Evolutionary conservation across 371 early-diverging fungal genomes (phyloP), one percentile per base, ranked within the genome.

Genomic region (Dichotomocladium elegans): DNA sequence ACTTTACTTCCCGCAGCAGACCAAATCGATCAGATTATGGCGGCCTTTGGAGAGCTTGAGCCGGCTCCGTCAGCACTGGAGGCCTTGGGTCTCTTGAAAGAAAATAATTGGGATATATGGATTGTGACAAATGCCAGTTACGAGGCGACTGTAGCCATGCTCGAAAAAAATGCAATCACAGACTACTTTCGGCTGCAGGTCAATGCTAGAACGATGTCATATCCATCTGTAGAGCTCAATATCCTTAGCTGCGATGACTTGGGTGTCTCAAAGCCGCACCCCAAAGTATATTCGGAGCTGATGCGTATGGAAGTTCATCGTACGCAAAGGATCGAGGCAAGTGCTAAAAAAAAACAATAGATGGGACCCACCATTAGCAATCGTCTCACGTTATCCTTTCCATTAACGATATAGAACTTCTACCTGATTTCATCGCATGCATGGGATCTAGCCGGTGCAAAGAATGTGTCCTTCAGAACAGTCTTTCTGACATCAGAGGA

Each of bases 251-350:
- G 74, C 42, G 74, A 74, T 50, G 64, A 70, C 12, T 30, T 74
- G 28, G 17, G 44, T 9, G 17, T 70, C 3, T 64, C 74, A 9
- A 70, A 66, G 51, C 74, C 74, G 1, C 74, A 74, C 57, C 70
- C 74, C 0, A 70, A 64, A 47, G 70, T 74, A 8, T 74, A 74
- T 43, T 64, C 67, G 6, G 66, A 70, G 30, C 40, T 67, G 21
- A 74, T 74, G 74, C 58, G 74, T 33, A 9, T 57, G 15, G 56
- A 52, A 19, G 68, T 74, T 9, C 68, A 63, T 17, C 41, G 55
- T 26, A 70, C 68, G 22, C 65, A 66, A 35, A 41, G 61, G 4
- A 74, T 74, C 21, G 74, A 74, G 63, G 74, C 68, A 73, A 41
- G 28, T 29, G n/a, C n/a, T n/a, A n/a, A n/a, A n/a, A n/a, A n/a